Percentiles rank a stretch among this genome's conserved stretches.
These are phyloP conservation scores for Tolypocladium tropicale DNA, from an alignment of 2,329 filamentous ascomycete genomes.

Conservation along the genomic window DNA sequence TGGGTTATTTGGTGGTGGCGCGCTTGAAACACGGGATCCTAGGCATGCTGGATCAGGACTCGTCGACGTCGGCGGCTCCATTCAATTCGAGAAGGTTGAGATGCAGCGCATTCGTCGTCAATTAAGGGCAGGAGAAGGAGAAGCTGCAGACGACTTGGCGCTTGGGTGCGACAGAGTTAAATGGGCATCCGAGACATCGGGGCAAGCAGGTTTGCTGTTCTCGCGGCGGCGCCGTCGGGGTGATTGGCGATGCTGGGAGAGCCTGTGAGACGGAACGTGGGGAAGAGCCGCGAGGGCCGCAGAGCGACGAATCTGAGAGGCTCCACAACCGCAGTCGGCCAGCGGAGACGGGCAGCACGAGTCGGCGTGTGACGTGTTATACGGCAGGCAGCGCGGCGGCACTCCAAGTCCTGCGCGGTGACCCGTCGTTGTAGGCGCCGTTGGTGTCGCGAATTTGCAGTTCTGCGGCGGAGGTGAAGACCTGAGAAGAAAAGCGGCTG, in stretches of 20 bases:
- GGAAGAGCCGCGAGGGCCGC: neutral
- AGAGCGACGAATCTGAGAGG: neutral
- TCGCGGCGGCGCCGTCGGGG: neutral
- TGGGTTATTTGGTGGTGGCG: constrained; percentile 7
- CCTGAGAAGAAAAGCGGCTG: neutral
- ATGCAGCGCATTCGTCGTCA: neutral
- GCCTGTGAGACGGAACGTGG: neutral
- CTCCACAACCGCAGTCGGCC: neutral
- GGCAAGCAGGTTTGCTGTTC: constrained; percentile 1
- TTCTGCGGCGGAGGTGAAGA: neutral
- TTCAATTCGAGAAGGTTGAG: constrained; percentile 6
- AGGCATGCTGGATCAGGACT: constrained; percentile 9
- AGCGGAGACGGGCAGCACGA: neutral
- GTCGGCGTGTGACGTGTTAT: neutral
- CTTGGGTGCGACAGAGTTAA: neutral
- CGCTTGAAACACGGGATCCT: constrained; percentile 9
- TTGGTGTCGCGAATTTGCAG: neutral
- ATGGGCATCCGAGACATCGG: constrained; percentile 3
- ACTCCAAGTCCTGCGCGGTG: neutral
- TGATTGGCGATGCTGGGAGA: neutral
- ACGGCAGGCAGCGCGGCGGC: neutral
- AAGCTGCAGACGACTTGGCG: neutral
- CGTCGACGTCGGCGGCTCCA: constrained; percentile 5
- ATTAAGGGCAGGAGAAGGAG: neutral
- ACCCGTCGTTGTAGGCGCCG: neutral